phyloP scores from a whole-genome alignment of 306 rosid species.

The Trifolium subterraneum region DNA sequence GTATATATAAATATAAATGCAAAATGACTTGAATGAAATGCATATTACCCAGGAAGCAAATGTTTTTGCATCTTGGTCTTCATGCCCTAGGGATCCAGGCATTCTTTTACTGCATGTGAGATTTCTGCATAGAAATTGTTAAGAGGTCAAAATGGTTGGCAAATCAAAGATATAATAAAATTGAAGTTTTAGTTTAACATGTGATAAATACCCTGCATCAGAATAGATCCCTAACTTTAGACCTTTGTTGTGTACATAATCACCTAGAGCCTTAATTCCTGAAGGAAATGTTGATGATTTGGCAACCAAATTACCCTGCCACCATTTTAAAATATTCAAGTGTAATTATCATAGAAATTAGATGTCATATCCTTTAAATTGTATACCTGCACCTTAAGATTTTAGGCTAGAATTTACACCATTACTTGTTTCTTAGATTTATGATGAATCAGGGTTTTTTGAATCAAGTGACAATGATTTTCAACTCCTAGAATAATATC shows the following conservation, averaged over 20 bases:
- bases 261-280: constrained; percentile 74
- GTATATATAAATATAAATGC: background rate
- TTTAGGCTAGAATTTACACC: too few relatives aligned
- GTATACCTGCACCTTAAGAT: too few relatives aligned
- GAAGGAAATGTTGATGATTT: constrained; percentile 72
- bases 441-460: too few relatives aligned
- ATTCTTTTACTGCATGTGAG: constrained; percentile 69
- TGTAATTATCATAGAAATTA: constrained; percentile 8
- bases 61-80: constrained; percentile 75
- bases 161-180: background rate
- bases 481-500: too few relatives aligned
- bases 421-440: too few relatives aligned
- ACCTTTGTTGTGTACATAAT: constrained; percentile 77
- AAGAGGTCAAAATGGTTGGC: constrained; percentile 30
- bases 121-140: constrained; percentile 44
- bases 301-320: constrained; percentile 73
- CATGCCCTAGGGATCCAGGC: constrained; percentile 83
- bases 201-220: constrained; percentile 69
- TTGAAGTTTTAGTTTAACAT: background rate
- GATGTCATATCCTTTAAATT: background rate
- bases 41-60: constrained; percentile 79
- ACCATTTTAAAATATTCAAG: background rate
- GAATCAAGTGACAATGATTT: too few relatives aligned
- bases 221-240: constrained; percentile 80
- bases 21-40: constrained; percentile 22